These are phyloP conservation scores for Chaetomium olivaceum DNA, from an alignment of 2,329 filamentous ascomycete genomes.

Conservation along the genomic window DNA sequence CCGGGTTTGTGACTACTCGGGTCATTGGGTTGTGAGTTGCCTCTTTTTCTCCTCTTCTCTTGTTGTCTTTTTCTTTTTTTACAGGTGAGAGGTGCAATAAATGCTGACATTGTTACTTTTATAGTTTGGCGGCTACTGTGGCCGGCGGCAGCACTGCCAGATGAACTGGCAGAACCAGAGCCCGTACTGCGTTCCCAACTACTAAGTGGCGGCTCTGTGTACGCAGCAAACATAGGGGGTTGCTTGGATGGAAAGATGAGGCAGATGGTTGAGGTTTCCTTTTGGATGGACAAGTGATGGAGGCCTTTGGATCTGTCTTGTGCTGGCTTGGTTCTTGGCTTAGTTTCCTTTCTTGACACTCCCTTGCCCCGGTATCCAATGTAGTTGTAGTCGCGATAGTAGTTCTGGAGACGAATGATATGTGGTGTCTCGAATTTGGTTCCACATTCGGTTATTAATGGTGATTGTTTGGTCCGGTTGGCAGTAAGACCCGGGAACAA, in stretches of 20 bases:
- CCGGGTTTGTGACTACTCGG: background rate
- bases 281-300: background rate
- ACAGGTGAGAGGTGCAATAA: too few species aligned
- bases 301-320: background rate
- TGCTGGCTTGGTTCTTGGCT: background rate
- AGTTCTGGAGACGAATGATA: background rate
- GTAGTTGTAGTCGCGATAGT: constrained; percentile 10
- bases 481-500: background rate
- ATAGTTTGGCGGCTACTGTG: background rate
- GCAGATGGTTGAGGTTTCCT: background rate
- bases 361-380: constrained; percentile 1
- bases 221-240: background rate
- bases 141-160: background rate
- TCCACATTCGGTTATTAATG: background rate
- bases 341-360: constrained; percentile 12
- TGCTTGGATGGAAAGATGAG: background rate
- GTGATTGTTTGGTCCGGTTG: background rate
- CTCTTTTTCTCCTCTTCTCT: too few species aligned
- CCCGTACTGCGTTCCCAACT: background rate
- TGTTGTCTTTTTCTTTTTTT: too few species aligned
- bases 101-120: background rate
- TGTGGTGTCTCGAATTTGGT: constrained; percentile 1
- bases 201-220: background rate
- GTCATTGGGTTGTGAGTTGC: background rate
- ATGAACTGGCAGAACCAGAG: background rate